Percentiles rank a stretch among this genome's conserved stretches.
These are phyloP conservation scores for Fusarium avenaceum DNA, from an alignment of 2,329 filamentous ascomycete genomes.

Conservation along the genomic window DNA sequence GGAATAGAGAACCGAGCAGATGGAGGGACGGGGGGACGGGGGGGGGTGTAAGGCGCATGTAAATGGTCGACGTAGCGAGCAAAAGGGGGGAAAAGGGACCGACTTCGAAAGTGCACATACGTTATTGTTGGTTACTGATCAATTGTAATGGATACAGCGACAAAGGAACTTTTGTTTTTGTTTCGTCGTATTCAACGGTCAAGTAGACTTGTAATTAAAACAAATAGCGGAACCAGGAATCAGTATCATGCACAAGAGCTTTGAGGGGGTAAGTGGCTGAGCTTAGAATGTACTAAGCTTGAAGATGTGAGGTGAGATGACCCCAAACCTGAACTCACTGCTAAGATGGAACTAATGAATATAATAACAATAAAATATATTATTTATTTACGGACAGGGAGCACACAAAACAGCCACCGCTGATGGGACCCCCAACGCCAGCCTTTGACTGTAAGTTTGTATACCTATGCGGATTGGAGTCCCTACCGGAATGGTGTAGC, in stretches of 20 bases:
- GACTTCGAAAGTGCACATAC: background rate
- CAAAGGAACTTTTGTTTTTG: background rate
- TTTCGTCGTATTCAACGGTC: background rate
- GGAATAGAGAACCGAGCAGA: constrained; percentile 38
- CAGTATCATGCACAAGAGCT: background rate
- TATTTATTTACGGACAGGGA: background rate
- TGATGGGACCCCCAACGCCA: too few species aligned
- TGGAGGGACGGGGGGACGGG: background rate
- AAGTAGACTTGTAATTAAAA: background rate
- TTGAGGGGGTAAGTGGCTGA: background rate
- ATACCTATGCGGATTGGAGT: too few species aligned
- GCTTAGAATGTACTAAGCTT: background rate
- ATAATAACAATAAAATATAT: too few species aligned
- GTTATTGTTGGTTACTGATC: background rate
- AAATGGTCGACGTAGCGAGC: constrained; percentile 42
- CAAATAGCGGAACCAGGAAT: background rate
- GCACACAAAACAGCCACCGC: background rate
- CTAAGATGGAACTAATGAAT: too few species aligned
- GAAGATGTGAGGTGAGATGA: background rate
- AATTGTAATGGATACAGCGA: background rate
- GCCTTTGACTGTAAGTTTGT: background rate
- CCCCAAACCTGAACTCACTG: constrained; percentile 9
- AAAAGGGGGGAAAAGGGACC: background rate
- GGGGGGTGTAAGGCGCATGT: constrained; percentile 19
- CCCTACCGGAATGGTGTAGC: constrained; percentile 35